Percentiles rank a stretch among this genome's conserved stretches.
Evolutionary conservation across 345 rosid species (phyloP).

Genomic region (Eucalyptus guilfoylei): DNA sequence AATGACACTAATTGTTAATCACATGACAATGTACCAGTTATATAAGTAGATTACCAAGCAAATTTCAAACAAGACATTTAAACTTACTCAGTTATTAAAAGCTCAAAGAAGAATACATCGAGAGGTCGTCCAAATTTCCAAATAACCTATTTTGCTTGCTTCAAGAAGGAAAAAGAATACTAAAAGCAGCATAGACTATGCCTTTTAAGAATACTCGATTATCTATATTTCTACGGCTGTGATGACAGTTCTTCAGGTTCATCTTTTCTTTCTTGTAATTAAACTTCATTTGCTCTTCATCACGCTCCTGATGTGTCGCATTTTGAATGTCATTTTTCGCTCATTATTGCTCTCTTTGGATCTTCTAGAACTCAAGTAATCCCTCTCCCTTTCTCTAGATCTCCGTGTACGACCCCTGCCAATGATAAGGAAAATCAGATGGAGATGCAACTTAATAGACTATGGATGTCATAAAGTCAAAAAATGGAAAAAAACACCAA

Average conservation of each 20-base stretch:
- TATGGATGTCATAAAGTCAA: neutral
- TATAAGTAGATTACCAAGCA: neutral
- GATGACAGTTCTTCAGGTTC: neutral
- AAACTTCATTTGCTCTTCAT: neutral
- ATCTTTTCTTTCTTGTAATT: neutral
- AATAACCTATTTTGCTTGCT: neutral
- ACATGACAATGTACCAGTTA: neutral
- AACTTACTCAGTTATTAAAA: neutral
- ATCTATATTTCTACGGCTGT: constrained; percentile 1
- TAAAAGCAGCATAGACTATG: neutral
- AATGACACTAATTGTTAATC: neutral
- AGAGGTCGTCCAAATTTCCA: neutral
- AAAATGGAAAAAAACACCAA: neutral
- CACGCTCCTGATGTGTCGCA: neutral
- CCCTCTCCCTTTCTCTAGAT: constrained; percentile 28
- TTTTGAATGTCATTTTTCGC: neutral
- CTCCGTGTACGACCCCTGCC: constrained; percentile 33
- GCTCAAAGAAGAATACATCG: neutral
- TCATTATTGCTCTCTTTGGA: neutral
- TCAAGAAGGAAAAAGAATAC: neutral
- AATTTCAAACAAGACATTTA: neutral
- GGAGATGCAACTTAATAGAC: neutral
- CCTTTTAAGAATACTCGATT: no score
- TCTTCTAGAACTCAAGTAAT: neutral
- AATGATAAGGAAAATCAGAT: neutral